Percentiles rank a stretch among this genome's conserved stretches.
Evolutionary conservation across 106 monocot genomes (phyloP).

Genomic region (Posidonia australis): DNA sequence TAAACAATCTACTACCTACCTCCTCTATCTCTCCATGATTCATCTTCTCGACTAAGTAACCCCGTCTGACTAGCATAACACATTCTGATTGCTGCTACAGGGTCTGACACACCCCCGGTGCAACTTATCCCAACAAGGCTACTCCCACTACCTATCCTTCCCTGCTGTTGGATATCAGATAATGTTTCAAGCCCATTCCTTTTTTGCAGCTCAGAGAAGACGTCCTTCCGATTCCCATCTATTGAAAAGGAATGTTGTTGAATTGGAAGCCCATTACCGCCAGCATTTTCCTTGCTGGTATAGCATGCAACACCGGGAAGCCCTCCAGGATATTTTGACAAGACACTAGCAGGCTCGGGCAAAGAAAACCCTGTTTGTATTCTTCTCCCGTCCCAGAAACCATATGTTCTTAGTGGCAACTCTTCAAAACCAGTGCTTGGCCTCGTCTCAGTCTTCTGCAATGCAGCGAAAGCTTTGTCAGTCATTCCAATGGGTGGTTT

Average conservation of each 20-base stretch:
- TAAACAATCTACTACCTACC: constrained; percentile 11
- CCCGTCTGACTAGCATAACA: constrained; percentile 34
- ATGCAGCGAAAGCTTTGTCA: background rate
- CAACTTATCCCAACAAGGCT: constrained; percentile 18
- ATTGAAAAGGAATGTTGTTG: too few relatives aligned
- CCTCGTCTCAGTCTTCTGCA: constrained; percentile 6
- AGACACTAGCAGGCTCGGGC: constrained; percentile 34
- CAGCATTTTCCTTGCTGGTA: constrained; percentile 6
- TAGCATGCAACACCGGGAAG: constrained; percentile 25
- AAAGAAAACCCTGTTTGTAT: constrained; percentile 43
- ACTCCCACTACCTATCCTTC: constrained; percentile 16
- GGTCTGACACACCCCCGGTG: constrained; percentile 33
- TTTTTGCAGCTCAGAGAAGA: too few relatives aligned
- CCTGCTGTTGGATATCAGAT: constrained; percentile 22
- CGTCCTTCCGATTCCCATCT: too few relatives aligned
- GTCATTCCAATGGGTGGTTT: background rate
- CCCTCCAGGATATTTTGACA: constrained; percentile 37
- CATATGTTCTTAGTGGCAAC: constrained; percentile 32
- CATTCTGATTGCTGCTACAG: constrained; percentile 53
- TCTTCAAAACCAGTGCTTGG: constrained; percentile 15
- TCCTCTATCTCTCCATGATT: constrained; percentile 29
- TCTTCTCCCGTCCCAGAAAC: constrained; percentile 41
- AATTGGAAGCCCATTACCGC: too few relatives aligned
- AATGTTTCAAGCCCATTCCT: too few relatives aligned
- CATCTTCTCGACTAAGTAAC: constrained; percentile 26